Base-by-base conservation (phyloP, 1,139 yeast genomes). In the Suhomyces maxii region DNA sequence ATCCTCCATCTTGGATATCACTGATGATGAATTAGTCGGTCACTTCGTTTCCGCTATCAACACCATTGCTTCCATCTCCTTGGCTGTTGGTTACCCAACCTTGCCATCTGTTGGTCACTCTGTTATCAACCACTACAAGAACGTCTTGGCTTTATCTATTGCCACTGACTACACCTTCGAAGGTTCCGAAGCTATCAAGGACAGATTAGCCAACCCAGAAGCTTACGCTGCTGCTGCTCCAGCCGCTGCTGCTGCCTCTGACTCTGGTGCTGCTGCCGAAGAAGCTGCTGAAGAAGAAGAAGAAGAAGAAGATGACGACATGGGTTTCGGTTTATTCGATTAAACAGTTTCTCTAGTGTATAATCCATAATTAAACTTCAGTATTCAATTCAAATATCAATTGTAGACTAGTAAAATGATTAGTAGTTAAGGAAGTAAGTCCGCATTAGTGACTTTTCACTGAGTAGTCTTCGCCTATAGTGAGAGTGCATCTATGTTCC, bases 221-320 rank as follows among this genome's bases (percentile, higher is more conserved):
- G 98, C 97, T 79, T 93, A 93, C 89, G 99, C 99, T 74, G 97
- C 95, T 66, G 97, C 97, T 76, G 95, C 95, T 76, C 98, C 98
- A 70, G 87, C 70, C 66, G 79, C 97, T 67, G 91, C 95, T 76
- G 95, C 97, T 61, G 90, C 95, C 68, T 87, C 76, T 67, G 86
- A 91, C 64, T 82, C 85, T 64, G 85, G 86, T 62, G 76, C 83
- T 56, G 79, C 80, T 59, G 80, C 73, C 51, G 83, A 74, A 53
- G 86, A 79, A 54, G 84, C 83, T 49, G 86, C 80, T 59, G 95
- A 80, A 61, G 95, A 79, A 64, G 90, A 80, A 63, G 84, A 77
- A 58, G 88, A 80, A 55, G 84, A 80, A 58, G 83, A 83, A 67
- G 91, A 86, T 63, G 96, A 86, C 80, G 96, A 86, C 82, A 89